Evolutionary conservation across 805 yeast genomes (phyloP).

Genomic region (Maudiozyma turicensis): DNA sequence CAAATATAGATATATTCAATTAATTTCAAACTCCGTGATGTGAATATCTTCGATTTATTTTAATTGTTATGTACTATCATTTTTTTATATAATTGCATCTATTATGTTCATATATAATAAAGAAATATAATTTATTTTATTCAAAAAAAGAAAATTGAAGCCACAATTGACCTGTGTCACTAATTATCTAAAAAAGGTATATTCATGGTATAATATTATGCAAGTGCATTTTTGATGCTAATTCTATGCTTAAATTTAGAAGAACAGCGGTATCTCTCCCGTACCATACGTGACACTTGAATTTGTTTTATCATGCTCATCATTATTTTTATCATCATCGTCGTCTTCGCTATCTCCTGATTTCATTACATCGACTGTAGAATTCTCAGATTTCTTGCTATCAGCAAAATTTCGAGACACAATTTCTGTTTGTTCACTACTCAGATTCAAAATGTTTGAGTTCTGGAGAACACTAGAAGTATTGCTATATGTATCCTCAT

Average conservation of each 20-base stretch:
- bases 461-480: background rate
- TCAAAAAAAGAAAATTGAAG: background rate
- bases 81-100: background rate
- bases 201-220: too few species aligned
- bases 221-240: too few species aligned
- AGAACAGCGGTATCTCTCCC: slow-evolving; percentile 13
- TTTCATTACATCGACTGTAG: background rate
- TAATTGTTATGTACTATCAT: background rate
- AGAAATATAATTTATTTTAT: slow-evolving; percentile 5
- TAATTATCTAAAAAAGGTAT: too few species aligned
- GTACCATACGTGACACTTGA: slow-evolving; percentile 2
- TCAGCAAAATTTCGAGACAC: background rate
- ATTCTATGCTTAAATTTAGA: slow-evolving; percentile 2
- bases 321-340: background rate
- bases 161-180: too few species aligned
- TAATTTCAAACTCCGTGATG: background rate
- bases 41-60: background rate
- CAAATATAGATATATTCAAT: background rate
- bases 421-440: background rate
- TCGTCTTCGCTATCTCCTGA: background rate
- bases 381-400: background rate
- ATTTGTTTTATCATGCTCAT: background rate
- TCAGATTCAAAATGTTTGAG: background rate
- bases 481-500: background rate
- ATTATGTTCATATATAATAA: slow-evolving; percentile 3